Evolutionary conservation across 2,329 filamentous ascomycete species (phyloP).

Genomic region (Nemania diffusa): DNA sequence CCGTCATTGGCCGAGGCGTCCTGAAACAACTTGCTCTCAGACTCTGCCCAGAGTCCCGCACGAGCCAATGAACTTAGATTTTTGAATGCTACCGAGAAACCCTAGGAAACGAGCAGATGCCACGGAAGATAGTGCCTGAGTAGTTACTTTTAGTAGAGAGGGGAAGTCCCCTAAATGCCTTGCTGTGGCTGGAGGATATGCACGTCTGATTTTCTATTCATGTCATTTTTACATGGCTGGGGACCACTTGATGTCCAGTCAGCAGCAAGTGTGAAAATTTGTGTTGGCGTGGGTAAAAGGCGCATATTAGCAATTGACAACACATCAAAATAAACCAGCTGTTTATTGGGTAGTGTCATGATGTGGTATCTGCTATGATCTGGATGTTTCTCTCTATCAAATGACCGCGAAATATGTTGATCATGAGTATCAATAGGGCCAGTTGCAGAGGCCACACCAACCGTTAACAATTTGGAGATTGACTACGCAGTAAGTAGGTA

Average conservation of each 20-base stretch:
- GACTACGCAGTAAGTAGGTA: not conserved
- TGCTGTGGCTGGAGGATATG: constrained; percentile 28
- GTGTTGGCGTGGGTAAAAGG: constrained; percentile 23
- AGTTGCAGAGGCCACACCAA: constrained; percentile 26
- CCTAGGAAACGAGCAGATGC: constrained; percentile 1
- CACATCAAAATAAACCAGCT: constrained; percentile 38
- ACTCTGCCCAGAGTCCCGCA: constrained; percentile 12
- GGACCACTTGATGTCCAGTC: constrained; percentile 22
- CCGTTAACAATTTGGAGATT: constrained; percentile 10
- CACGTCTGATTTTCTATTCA: constrained; percentile 18
- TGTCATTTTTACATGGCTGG: constrained; percentile 15
- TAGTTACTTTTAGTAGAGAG: constrained; percentile 4
- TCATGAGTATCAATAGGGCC: constrained; percentile 34
- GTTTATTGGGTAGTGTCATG: constrained; percentile 14
- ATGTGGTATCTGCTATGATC: constrained; percentile 23
- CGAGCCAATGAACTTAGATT: constrained; percentile 34
- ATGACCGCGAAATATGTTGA: constrained; percentile 33
- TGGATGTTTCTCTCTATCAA: constrained; percentile 27
- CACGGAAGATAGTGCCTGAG: not conserved
- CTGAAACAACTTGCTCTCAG: constrained; percentile 35
- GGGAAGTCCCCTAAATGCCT: constrained; percentile 15
- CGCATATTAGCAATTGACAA: constrained; percentile 32
- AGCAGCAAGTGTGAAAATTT: constrained; percentile 14
- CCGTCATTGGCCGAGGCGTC: constrained; percentile 32
- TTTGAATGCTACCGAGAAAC: constrained; percentile 20